Base-by-base conservation (phyloP, 768 basidiomycete species). In the Naematelia encephala region DNA sequence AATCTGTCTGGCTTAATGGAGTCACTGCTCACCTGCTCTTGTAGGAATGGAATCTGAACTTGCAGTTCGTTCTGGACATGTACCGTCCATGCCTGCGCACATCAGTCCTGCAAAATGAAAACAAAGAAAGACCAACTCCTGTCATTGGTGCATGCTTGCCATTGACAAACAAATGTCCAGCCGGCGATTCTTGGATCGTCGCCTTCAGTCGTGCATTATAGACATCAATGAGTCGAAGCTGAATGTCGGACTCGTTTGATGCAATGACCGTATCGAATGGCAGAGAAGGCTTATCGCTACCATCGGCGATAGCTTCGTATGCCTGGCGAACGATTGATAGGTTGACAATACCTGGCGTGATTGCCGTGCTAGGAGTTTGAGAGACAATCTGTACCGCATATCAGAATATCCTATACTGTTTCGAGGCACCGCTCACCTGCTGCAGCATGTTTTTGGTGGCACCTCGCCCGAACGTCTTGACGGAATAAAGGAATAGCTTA, bases 91-190 rank as follows among this genome's bases (percentile, higher is more conserved):
- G 83, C 81, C 88, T 93, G 64, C 19, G 43, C 14, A 22, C 1
- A 22, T 59, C 25, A 58, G 23, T 43, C 14, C 21, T 19, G 4
- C 13, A 25, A 27, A 12, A 5, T 21, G 25, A 34, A 51, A 12
- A 46, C 21, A 22, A 25, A 5, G 42, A n/a, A 30, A 28, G 21
- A 79, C 85, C 65, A 66, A 89, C 90, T 54, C 87, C 87, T 62
- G 83, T 82, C 49, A 90, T 74, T 12, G 82, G 76, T 52, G 85
- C 81, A 73, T 88, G 83, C 69, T 86, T 91, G n/a, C 93, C 93
- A 67, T 97, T 94, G 70, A 94, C 80, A 75, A 97, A 94, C 2
- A 82, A 85, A 63, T 89, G 85, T 0, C 91, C 92, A 1, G 75
- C 74, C 0, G 79, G 67, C 12, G 56, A 68, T 21, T 63, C 61